phyloP scores from a whole-genome alignment of 2,329 filamentous ascomycete genomes.

The Calonectria pseudoturangicola region DNA sequence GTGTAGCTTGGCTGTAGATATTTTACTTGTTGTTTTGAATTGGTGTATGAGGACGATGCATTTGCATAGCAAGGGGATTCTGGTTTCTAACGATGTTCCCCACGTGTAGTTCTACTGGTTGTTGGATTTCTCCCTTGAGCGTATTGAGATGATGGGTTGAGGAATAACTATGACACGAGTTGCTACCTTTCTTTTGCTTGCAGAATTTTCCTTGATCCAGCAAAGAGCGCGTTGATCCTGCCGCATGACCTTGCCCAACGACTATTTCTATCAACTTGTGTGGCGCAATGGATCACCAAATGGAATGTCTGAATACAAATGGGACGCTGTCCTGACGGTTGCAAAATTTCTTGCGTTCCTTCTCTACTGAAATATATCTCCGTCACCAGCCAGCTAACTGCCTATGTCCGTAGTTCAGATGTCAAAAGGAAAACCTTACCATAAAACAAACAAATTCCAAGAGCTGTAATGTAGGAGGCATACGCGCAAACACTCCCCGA shows the following conservation, averaged over 20 bases:
- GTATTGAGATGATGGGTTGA: constrained; percentile 11
- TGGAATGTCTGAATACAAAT: no score
- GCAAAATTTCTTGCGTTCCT: no score
- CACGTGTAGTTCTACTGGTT: constrained; percentile 51
- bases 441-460: background rate
- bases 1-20: constrained; percentile 52
- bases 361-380: no score
- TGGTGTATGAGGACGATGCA: constrained; percentile 52
- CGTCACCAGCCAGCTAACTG: background rate
- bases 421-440: background rate
- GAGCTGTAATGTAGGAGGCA: background rate
- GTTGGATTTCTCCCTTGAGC: constrained; percentile 8
- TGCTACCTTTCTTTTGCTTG: background rate
- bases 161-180: constrained; percentile 17
- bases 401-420: background rate
- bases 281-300: no score
- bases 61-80: constrained; percentile 52
- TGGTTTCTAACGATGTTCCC: constrained; percentile 45
- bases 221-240: background rate
- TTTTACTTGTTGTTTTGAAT: constrained; percentile 50
- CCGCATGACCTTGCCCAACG: no score
- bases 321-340: no score
- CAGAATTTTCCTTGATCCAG: background rate
- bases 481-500: constrained; percentile 28
- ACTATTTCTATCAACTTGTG: no score